Evolutionary conservation across 2,329 filamentous ascomycete genomes (phyloP).

Genomic region (Pseudogymnoascus sp.): DNA sequence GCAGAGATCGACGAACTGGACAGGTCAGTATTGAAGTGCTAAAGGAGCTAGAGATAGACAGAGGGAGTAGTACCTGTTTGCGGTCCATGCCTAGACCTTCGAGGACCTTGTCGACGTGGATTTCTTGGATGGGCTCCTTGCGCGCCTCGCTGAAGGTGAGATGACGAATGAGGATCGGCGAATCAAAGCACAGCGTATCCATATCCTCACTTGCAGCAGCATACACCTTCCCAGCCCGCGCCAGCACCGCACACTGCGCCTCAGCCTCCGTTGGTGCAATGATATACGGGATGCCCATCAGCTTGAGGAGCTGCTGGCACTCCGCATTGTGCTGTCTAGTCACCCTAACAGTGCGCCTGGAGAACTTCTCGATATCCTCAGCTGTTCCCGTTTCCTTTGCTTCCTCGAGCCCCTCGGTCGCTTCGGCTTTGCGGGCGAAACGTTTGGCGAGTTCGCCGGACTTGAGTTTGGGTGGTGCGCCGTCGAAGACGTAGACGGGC

Average conservation of each 20-base stretch:
- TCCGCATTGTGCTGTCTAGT: slow-evolving; percentile 96
- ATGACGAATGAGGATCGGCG: slow-evolving; percentile 83
- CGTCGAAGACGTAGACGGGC: slow-evolving; percentile 95
- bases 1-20: slow-evolving; percentile 90
- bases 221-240: slow-evolving; percentile 88
- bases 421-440: slow-evolving; percentile 89
- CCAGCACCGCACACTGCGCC: slow-evolving; percentile 87
- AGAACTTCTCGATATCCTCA: slow-evolving; percentile 97
- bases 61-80: slow-evolving; percentile 53
- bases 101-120: slow-evolving; percentile 77
- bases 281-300: slow-evolving; percentile 96
- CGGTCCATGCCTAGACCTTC: slow-evolving; percentile 83
- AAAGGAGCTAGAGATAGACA: neutral
- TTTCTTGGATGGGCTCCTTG: slow-evolving; percentile 96
- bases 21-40: neutral
- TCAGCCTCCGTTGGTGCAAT: slow-evolving; percentile 95
- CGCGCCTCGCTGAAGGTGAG: slow-evolving; percentile 95
- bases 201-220: slow-evolving; percentile 97
- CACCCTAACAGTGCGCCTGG: slow-evolving; percentile 81
- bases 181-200: slow-evolving; percentile 94
- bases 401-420: slow-evolving; percentile 81
- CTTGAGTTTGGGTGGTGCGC: slow-evolving; percentile 93
- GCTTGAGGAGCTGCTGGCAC: slow-evolving; percentile 79
- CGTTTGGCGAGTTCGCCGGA: slow-evolving; percentile 94
- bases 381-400: slow-evolving; percentile 96